Base-by-base conservation (phyloP, 345 rosid genomes). In the Salix dunnii region DNA sequence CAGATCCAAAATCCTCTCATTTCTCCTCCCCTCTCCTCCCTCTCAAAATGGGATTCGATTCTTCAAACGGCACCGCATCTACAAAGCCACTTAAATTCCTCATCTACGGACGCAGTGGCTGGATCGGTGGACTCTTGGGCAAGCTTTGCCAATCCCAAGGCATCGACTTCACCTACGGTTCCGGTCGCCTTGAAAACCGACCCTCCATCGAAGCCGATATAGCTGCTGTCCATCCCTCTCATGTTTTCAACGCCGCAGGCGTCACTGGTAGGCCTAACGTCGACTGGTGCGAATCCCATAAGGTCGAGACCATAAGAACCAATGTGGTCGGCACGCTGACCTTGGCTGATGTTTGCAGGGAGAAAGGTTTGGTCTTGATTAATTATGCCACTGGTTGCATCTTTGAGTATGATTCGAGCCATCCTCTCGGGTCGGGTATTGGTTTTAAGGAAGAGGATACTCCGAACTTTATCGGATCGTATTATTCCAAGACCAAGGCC, bases 241-340 rank as follows among this genome's bases (percentile, higher is more conserved):
- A 94, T 81, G 97, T 94, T 2, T 92, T 91, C 84, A 94, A 92
- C 86, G 98, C 98, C 11, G 97, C 94, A 67, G 98, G 98, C 36
- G 96, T 94, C 67, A 94, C 98, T 27, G 98, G 97, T 10, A 85
- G 94, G 42, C 98, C 98, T 16, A 94, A 92, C 78, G 97, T 92
- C 67, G 98, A 94, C 76, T 94, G 98, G 98, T 94, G 98, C 73
- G 98, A 94, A 70, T 84, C 93, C 40, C 97, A 92, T 65, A 94
- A 91, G 88, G 98, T 91, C 42, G 98, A 94, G 89, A 94, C 98
- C 27, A 91, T 94, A 55, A 83, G 94, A 60, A 85, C 97, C 49
- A 94, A 94, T 78, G 97, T 94, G 43, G 93, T 82, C 38, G 98
- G 97, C 10, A 94, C 98, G 6, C 84, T 94, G 23, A 92, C 98